phyloP scores from a whole-genome alignment of 176 grass and related monocot species.

The Cenchrus americanus region DNA sequence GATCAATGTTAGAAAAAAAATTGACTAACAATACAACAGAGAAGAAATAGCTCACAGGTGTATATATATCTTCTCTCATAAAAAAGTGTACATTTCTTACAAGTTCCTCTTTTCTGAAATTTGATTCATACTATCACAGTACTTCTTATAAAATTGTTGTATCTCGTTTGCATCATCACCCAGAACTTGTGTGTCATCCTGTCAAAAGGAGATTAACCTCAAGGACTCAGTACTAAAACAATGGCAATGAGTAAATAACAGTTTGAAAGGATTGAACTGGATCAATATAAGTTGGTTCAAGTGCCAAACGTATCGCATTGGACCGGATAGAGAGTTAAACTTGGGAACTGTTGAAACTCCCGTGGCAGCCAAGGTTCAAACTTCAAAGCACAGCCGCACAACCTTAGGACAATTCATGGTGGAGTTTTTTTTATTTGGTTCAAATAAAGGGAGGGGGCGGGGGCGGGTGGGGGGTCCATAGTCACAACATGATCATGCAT shows the following conservation, averaged over 20 bases:
- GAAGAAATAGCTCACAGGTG: constrained; percentile 3
- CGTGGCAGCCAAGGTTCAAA: no score
- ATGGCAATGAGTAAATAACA: not conserved
- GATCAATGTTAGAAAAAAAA: constrained; percentile 20
- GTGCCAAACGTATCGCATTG: not conserved
- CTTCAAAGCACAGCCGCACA: no score
- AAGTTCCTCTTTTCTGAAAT: constrained; percentile 51
- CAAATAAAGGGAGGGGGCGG: not conserved
- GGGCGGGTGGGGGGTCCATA: not conserved
- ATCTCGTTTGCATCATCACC: constrained; percentile 62
- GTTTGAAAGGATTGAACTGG: constrained; percentile 3
- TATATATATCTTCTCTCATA: constrained; percentile 21
- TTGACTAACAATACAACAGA: constrained; percentile 31
- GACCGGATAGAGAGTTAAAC: not conserved
- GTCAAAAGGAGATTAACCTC: constrained; percentile 28
- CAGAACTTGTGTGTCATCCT: constrained; percentile 52
- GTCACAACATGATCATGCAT: constrained; percentile 11
- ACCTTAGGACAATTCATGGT: no score
- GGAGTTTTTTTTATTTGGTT: not conserved
- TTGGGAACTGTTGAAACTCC: not conserved
- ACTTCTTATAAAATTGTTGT: constrained; percentile 62
- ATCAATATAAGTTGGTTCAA: constrained; percentile 3
- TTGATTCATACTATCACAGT: constrained; percentile 56
- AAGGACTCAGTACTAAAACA: constrained; percentile 29
- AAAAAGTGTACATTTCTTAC: constrained; percentile 50